Base-by-base conservation (phyloP, 768 basidiomycete species). In the Suillus lakei region DNA sequence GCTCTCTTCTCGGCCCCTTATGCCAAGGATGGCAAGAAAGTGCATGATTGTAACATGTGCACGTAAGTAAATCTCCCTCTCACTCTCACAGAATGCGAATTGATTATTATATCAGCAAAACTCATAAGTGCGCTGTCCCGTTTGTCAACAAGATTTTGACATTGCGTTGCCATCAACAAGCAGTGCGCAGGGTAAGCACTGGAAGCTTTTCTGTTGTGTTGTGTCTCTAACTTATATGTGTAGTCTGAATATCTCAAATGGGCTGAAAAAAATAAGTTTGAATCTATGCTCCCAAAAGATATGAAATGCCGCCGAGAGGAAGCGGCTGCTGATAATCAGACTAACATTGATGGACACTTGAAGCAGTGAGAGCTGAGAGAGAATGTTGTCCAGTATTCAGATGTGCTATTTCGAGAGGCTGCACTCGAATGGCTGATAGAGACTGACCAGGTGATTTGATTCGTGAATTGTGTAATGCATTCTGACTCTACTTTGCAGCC, bases 381-480 rank as follows among this genome's bases (percentile, higher is more conserved):
- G 44, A 38, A 50, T 6, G 63, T 72, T 12, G 62, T 79, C 21
- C 69, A 66, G 4, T 81, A 81, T 64, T 66, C 73, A 4, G 70
- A 81, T 46, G 51, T 60, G 4, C 28, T 67, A 8, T 77, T 79
- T 54, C 63, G 64, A n/a, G 64, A 71, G 12, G 77, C 75, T 1
- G 78, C 77, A 6, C 67, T 77, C 39, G 70, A 81, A 60, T 82
- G 81, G 81, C 69, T 82, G 13, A 68, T 79, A 30, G 67, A 68
- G 12, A 81, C 80, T 18, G 73, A 81, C 66, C 80, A 82, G 77
- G 80, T 81, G 64, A 18, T 67, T 63, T 21, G 36, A 10, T 38
- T 43, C 34, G n/a, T 61, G 16, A 32, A 16, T 36, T 32, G 16
- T 21, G 12, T 34, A 16, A 34, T 36, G 16, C 36, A 13, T 44